Base-by-base conservation (phyloP, 441 rosid species). In the Aquilaria agallochum region DNA sequence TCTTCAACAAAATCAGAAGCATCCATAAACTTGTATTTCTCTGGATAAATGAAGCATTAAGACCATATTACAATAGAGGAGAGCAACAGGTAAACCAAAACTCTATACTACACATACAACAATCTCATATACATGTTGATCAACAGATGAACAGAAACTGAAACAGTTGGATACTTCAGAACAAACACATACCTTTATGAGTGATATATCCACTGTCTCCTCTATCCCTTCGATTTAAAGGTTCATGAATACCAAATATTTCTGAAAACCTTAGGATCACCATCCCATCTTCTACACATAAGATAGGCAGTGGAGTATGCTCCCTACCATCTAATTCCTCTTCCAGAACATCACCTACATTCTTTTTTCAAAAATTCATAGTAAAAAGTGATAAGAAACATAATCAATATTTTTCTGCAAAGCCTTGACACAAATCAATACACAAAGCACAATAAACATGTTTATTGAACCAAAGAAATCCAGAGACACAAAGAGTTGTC, bases 211-310 rank as follows among this genome's bases (percentile, higher is more conserved):
- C 78, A 55, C 65, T 81, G 15, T 85, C 98, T 77, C 88, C 83
- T 78, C 79, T 92, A 55, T 73, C 80, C 36, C 68, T 74, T 74
- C 73, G 90, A 86, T 80, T 85, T 72, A 83, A 73, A 66, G 92
- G 85, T 70, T 90, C 88, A 63, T 85, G 92, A 63, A 88, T 82
- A 65, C 93, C 96, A 83, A 95, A 95, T 67, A 95, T 95, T 83
- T 95, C 90, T 13, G 99, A 95, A 80, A 95, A 92, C 55, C 86
- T 84, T 74, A 92, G 78, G 65, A 92, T 90, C 61, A 85, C 97
- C 74, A 72, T 69, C 36, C 94, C 97, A 83, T 87, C 92, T 80
- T 95, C 96, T 67, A 85, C 69, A 72, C 88, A 95, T 72, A 92
- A 74, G 55, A 92, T 74, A 72, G 99, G 98, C 67, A 95, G 79